Base-by-base conservation (phyloP, 2,329 filamentous ascomycete genomes). In the Cyphellophora europaea region DNA sequence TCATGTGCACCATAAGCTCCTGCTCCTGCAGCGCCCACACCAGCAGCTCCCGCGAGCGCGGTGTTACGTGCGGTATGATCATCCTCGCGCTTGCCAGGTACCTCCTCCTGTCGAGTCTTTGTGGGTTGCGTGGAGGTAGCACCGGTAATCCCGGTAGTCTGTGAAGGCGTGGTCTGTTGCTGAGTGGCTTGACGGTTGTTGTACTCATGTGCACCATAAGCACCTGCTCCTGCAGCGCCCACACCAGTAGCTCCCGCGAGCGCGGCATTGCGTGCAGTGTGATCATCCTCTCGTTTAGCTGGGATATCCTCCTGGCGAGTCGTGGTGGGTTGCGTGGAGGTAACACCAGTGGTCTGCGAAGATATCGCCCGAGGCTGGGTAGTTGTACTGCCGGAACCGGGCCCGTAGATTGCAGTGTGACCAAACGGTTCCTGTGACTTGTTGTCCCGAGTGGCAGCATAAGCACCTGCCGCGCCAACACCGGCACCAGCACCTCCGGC, bases 1-100 rank as follows among this genome's bases (percentile, higher is more conserved):
- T 45, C 40, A 27, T 49, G 40, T 11, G 38, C 27, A 18, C 42
- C 44, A 27, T 37, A 32, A 10, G 44, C 44, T 19, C 40, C 38
- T 12, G 35, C 30, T n/a, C 30, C 30, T 6, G 17, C 30, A 6
- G 40, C 36, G 23, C 40, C 40, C 16, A 29, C 32, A 6, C 37
- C 42, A 17, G 35, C 37, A 17, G 38, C 41, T 10, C 37, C 37
- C 11, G 36, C 40, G 6, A 36, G 18, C 17, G 36, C 36, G 12
- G 32, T 21, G 18, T 46, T 27, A 11, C 42, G 38, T 10, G 28
- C 42, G 11, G 40, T 34, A 28, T 43, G 36, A 16, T 37, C 42
- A 5, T 40, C 30, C 14, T 38, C 37, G 19, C 21, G 23, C 11
- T 28, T n/a, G 12, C 14, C 17, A 14, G 5, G 25, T 23, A 3